Conservation (phyloP, 2,329 filamentous ascomycete species). For the Cadophora sp. region DNA sequence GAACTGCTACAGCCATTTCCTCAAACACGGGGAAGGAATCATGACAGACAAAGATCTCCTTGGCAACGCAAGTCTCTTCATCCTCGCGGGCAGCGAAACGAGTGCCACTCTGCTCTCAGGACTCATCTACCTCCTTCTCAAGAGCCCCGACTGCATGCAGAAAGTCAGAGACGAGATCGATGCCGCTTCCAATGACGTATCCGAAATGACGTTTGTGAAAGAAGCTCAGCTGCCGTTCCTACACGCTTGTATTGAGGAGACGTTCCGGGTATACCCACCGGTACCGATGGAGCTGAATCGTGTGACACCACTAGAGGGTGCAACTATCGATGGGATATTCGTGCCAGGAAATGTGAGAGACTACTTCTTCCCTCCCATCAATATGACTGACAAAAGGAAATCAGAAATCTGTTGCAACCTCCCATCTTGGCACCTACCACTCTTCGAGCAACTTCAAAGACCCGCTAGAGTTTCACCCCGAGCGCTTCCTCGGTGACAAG, state of each 20-base stretch:
- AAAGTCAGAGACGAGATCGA: slow-evolving; percentile 50
- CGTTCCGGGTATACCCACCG: slow-evolving; percentile 49
- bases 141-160: slow-evolving; percentile 42
- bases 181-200: slow-evolving; percentile 43
- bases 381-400: neutral
- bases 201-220: slow-evolving; percentile 49
- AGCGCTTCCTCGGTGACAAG: slow-evolving; percentile 44
- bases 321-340: slow-evolving; percentile 24
- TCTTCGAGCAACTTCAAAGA: slow-evolving; percentile 32
- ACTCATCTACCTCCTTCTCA: slow-evolving; percentile 36
- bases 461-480: slow-evolving; percentile 34
- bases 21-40: neutral
- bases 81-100: slow-evolving; percentile 33
- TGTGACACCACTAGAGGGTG: slow-evolving; percentile 27
- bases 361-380: too few relatives aligned
- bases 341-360: slow-evolving; percentile 28
- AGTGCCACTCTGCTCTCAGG: slow-evolving; percentile 31
- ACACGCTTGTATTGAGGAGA: slow-evolving; percentile 51
- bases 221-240: slow-evolving; percentile 47
- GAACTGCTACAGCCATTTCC: neutral
- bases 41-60: slow-evolving; percentile 6
- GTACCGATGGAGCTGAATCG: slow-evolving; percentile 23
- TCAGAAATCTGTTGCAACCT: slow-evolving; percentile 6
- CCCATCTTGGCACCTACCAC: slow-evolving; percentile 8
- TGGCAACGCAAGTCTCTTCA: slow-evolving; percentile 13